Evolutionary conservation across 306 rosid species (phyloP).

Genomic region (Pachyrhizus erosus): DNA sequence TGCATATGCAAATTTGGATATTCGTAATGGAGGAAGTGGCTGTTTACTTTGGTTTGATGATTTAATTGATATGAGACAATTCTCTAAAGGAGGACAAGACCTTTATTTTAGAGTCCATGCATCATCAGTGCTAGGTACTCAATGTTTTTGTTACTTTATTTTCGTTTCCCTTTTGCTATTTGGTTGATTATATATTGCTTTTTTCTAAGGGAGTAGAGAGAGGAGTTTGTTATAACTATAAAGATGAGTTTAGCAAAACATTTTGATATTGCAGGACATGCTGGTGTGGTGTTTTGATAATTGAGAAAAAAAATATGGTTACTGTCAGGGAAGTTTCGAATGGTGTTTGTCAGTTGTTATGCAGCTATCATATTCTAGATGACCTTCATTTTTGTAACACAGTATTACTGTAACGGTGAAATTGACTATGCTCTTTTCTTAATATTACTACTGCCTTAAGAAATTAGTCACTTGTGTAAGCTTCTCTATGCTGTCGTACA

Average conservation of each 20-base stretch:
- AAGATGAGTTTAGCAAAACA: background rate
- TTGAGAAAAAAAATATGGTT: no score
- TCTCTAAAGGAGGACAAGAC: no score
- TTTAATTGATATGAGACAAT: constrained; percentile 30
- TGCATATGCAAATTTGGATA: constrained; percentile 31
- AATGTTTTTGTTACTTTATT: background rate
- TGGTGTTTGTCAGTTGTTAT: background rate
- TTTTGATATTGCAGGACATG: background rate
- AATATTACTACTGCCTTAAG: background rate
- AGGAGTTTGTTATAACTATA: background rate
- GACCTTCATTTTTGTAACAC: background rate
- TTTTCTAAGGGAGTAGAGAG: background rate
- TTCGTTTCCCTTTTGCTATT: background rate
- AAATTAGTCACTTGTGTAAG: background rate
- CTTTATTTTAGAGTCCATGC: no score
- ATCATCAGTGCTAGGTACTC: no score
- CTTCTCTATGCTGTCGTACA: background rate
- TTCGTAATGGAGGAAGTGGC: constrained; percentile 33
- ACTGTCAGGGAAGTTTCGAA: no score
- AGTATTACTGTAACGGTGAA: background rate
- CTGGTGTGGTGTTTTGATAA: no score
- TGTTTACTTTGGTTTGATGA: constrained; percentile 42
- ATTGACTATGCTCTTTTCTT: background rate
- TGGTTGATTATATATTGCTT: background rate
- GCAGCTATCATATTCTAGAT: background rate